Base-by-base conservation (phyloP, 1,284 basidiomycete species). In the Rhodotorula sp. region DNA sequence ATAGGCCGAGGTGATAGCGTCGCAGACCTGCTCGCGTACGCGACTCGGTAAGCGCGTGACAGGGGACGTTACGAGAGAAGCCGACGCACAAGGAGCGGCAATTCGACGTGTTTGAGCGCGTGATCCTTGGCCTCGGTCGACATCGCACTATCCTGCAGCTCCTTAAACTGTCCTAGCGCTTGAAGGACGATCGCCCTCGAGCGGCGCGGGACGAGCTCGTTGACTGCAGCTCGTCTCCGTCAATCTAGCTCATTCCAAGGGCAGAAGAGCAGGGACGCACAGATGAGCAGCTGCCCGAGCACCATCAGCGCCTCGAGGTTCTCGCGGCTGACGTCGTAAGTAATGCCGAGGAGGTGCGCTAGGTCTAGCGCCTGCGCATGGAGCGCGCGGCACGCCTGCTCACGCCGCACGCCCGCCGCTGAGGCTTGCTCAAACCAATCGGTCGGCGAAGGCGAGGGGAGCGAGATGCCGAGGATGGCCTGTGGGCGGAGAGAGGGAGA, bases 261-360 rank as follows among this genome's bases (percentile, higher is more conserved):
- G 13, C 9, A 19, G 21, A 25, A 19, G 53, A 12, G 8, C 2
- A 6, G n/a, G 9, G 5, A 61, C 64, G 60, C 44, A 73, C 71
- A 73, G 34, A 70, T 59, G 37, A 64, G 61, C 54, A 67, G 53
- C 54, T 73, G 71, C 10, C 48, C 15, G 21, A 67, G 27, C 25
- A 65, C 65, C 41, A 73, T 37, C n/a, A 73, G 32, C 17, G 66
- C 61, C 37, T 67, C 71, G 9, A 73, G 19, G 44, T 73, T 73
- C 48, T 57, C 61, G 39, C 51, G 48, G 27, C 39, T 62, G 27
- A 59, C 34, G 27, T 66, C 63, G 41, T 55, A 32, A 4, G 48
- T 29, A n/a, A 70, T 48, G 10, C 59, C 69, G 25, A 61, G 58
- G 10, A 55, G 27, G 58, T 70, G 55, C 6, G 51, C 60, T 22